These are phyloP conservation scores for barrel medic (Medicago truncatula) DNA, from an alignment of 306 rosid species.

Conservation along the genomic window MtrunA17r5.0-ANR NC_053044.1:42225501-42226000, in stretches of 20 bases:
- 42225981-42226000: constrained; percentile 55
- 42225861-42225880: no score
- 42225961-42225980: constrained; percentile 93
- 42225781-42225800: constrained; percentile 80
- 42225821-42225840: constrained; percentile 99
- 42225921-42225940: constrained; percentile 70
- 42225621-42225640: constrained; percentile 91
- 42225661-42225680: constrained; percentile 71
- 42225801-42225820: constrained; percentile 92
- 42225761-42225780: neutral
- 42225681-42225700: constrained; percentile 25
- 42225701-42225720: neutral
- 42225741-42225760: constrained; percentile 3
- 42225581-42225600: constrained; percentile 56
- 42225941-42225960: constrained; percentile 97
- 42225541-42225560: constrained; percentile 19
- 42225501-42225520: constrained; percentile 14
- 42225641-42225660: constrained; percentile 88
- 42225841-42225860: constrained; percentile 70
- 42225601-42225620: constrained; percentile 72
- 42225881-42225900: no score
- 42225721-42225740: constrained; percentile 21
- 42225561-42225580: constrained; percentile 38
- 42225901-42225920: no score
- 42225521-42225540: constrained; percentile 12